phyloP scores from a whole-genome alignment of 441 rosid genomes.

The Macaranga tanarius region DNA sequence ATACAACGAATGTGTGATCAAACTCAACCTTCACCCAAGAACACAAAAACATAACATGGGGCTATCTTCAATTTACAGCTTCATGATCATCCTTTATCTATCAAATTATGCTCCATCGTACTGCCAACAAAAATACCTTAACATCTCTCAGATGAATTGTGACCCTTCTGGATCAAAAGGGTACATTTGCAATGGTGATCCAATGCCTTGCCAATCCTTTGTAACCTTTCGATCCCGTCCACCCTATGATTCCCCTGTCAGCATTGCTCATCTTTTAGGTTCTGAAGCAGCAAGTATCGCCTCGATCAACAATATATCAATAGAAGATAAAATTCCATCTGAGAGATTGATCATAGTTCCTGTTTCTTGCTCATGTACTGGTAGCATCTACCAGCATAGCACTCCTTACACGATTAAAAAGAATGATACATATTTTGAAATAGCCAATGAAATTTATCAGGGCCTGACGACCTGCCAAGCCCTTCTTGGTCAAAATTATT shows the following conservation, averaged over 20 bases:
- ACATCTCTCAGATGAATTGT: not conserved
- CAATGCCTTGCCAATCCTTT: conserved; percentile 6
- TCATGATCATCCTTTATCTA: not conserved
- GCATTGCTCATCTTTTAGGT: not conserved
- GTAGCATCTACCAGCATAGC: conserved; percentile 5
- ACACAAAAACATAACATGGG: not conserved
- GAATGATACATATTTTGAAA: not conserved
- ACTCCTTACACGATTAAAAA: not conserved
- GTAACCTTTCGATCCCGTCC: not conserved
- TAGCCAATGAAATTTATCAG: conserved; percentile 5
- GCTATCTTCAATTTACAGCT: not conserved
- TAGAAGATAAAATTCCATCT: not conserved
- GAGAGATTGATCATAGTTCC: not conserved
- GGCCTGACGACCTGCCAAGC: conserved; percentile 9
- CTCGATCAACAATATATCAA: conserved; percentile 5
- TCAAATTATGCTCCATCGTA: not conserved
- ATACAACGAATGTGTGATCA: too few species aligned
- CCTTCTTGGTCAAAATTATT: conserved; percentile 3
- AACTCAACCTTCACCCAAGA: not conserved
- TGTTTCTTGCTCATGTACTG: conserved; percentile 8
- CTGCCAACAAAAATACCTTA: conserved; percentile 1
- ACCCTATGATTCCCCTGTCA: not conserved
- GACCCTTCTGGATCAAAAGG: not conserved
- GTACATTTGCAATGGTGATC: not conserved
- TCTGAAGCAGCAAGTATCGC: conserved; percentile 9